Evolutionary conservation across 768 basidiomycete genomes (phyloP).

Genomic region (Arthromyces matolae): DNA sequence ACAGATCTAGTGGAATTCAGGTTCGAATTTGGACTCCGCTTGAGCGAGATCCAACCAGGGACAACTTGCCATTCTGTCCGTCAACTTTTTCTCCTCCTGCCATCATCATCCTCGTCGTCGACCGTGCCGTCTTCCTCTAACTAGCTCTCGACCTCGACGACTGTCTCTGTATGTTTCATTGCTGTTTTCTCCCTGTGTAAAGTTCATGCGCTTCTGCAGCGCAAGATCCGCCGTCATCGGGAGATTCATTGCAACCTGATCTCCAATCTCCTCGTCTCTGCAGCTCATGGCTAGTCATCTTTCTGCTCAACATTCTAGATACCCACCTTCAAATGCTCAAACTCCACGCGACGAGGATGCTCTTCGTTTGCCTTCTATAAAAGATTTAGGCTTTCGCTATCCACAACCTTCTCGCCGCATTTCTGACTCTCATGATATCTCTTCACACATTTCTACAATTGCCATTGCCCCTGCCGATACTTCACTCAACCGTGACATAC

Average conservation of each 20-base stretch:
- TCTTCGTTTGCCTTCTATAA: conserved; percentile 65
- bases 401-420: conserved; percentile 21
- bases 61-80: conserved; percentile 18
- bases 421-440: conserved; percentile 27
- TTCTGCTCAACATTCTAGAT: conserved; percentile 34
- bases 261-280: conserved; percentile 37
- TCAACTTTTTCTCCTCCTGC: conserved; percentile 16
- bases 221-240: conserved; percentile 65
- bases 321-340: conserved; percentile 32
- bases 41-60: conserved; percentile 28
- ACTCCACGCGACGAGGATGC: conserved; percentile 36
- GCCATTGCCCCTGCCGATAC: conserved; percentile 21
- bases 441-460: conserved; percentile 15
- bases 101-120: conserved; percentile 18
- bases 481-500: conserved; percentile 20
- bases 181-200: conserved; percentile 5
- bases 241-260: conserved; percentile 55
- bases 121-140: conserved; percentile 1
- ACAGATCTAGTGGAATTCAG: conserved; percentile 24
- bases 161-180: conserved; percentile 11
- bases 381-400: conserved; percentile 65
- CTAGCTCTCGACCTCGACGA: conserved; percentile 12
- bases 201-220: conserved; percentile 20
- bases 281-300: conserved; percentile 49
- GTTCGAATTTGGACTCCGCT: conserved; percentile 31